Evolutionary conservation across 1,284 basidiomycete species (phyloP), one percentile per base, ranked within the genome.

Genomic region (Porogramme epimiltina): DNA sequence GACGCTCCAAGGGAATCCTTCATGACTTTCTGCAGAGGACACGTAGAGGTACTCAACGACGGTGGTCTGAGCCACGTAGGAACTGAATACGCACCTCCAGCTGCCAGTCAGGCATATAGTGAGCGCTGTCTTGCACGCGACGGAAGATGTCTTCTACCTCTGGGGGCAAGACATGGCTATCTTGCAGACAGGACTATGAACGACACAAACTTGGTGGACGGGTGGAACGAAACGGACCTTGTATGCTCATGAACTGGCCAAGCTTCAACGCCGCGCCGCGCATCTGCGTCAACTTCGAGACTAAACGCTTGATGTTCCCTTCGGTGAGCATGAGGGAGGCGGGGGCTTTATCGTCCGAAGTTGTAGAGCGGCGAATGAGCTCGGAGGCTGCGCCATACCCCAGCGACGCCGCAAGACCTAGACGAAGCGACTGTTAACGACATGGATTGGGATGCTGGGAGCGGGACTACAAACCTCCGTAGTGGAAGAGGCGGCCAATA

Each of bases 71-170:
- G 5, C 42, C 2, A 11, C 16, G 18, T 19, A 20, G 16, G 19
- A 24, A 34, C 13, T 9, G 15, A 22, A 42, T n/a, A 25, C 56
- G 18, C 25, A 91, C 92, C 81, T 95, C 91, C 84, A 98, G 91
- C 70, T 99, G 97, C 89, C 90, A 95, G 59, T 95, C 88, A 0
- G 96, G 97, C 95, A 98, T 99, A 70, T 98, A 98, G 70, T 99
- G 93, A 2, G 97, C 97, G 61, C 89, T 87, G 62, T 96, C 92
- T 69, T 99, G 96, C 0, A 99, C 95, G 37, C 90, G 80, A 41
- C 93, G 81, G 64, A 99, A 85, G 28, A 99, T 89, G 51, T 85
- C 80, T 66, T 98, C 95, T 8, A 98, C 76, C 63, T 97, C 93
- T 0, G 90, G 85, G 1, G 96, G 93, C 0, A 99, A 77, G 54